A percentile compares a stretch with the other conserved stretches of the same genome.
phyloP scores from a whole-genome alignment of 208 protist species.

The Trypanosoma vivax region DNA sequence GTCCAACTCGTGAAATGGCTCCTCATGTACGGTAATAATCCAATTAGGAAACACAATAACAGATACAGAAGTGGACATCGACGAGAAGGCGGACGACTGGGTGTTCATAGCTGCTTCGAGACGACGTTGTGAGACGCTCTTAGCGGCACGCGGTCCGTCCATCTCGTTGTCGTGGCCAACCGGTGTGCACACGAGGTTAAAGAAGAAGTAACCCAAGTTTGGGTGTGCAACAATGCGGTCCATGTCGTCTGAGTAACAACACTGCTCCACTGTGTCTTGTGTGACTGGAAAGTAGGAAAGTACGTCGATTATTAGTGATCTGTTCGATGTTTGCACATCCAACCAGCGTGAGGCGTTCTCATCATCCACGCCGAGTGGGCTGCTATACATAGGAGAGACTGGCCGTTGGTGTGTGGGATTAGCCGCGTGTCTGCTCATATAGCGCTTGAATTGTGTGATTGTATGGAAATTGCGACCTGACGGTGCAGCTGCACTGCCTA shows the following conservation, averaged over 20 bases:
- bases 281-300: constrained; percentile 60
- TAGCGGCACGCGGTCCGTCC: constrained; percentile 10
- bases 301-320: constrained; percentile 28
- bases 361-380: neutral
- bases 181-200: constrained; percentile 72
- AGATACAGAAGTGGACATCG: constrained; percentile 49
- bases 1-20: constrained; percentile 82
- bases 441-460: constrained; percentile 33
- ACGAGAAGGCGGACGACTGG: constrained; percentile 32
- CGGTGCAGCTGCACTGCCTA: constrained; percentile 21
- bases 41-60: constrained; percentile 74
- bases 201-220: constrained; percentile 50
- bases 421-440: constrained; percentile 29
- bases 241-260: constrained; percentile 49
- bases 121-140: constrained; percentile 74
- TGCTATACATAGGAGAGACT: neutral
- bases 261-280: constrained; percentile 51
- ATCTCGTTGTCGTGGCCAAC: constrained; percentile 8
- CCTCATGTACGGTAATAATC: constrained; percentile 83
- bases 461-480: constrained; percentile 56
- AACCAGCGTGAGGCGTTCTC: constrained; percentile 50
- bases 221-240: constrained; percentile 46
- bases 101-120: constrained; percentile 66
- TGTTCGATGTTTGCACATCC: constrained; percentile 61
- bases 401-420: constrained; percentile 18